Percentiles rank a stretch among this genome's conserved stretches.
Conservation (phyloP, 2,329 filamentous ascomycete genomes). For the Paecilomyces formosus region DNA sequence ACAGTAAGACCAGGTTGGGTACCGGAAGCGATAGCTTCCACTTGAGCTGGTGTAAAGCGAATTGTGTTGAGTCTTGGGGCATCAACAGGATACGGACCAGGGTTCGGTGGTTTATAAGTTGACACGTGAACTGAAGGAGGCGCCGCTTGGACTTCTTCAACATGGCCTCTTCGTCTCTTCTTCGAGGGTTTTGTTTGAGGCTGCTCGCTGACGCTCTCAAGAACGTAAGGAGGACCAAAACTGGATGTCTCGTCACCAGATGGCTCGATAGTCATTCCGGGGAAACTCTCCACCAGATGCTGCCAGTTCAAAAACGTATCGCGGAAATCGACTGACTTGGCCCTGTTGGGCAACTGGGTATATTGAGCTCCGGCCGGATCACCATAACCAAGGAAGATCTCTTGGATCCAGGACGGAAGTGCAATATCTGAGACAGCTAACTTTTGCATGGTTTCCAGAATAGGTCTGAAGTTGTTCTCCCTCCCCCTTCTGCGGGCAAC, state of each 20-base stretch:
- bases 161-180: conserved; percentile 74
- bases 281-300: conserved; percentile 81
- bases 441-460: conserved; percentile 83
- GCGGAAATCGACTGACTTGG: conserved; percentile 76
- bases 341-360: conserved; percentile 68
- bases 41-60: conserved; percentile 83
- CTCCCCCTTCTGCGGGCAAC: conserved; percentile 73
- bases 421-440: conserved; percentile 79
- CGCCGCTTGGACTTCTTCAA: conserved; percentile 52
- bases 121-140: conserved; percentile 70
- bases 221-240: conserved; percentile 80
- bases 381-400: conserved; percentile 95
- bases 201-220: conserved; percentile 56
- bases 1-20: conserved; percentile 91
- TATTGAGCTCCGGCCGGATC: conserved; percentile 85
- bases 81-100: conserved; percentile 82
- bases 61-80: conserved; percentile 72
- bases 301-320: conserved; percentile 97
- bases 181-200: conserved; percentile 61
- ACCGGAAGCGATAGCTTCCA: conserved; percentile 88
- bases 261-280: conserved; percentile 79
- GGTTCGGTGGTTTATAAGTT: conserved; percentile 82
- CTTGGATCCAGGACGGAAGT: conserved; percentile 85
- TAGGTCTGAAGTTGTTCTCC: conserved; percentile 95
- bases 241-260: conserved; percentile 62